Evolutionary conservation across 345 rosid genomes (phyloP), one percentile per base, ranked within the genome.

Genomic region (Citrus trifoliata): DNA sequence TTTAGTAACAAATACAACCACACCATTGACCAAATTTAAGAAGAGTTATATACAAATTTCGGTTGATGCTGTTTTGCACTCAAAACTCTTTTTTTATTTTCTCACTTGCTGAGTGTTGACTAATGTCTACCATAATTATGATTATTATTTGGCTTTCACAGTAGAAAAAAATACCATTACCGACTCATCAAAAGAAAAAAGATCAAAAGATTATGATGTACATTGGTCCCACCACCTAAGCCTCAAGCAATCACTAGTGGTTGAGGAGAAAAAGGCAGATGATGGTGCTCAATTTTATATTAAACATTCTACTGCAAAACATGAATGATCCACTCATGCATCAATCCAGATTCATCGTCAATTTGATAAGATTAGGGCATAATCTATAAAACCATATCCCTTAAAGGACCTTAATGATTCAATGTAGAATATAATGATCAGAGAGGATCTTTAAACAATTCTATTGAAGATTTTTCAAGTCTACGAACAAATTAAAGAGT

Each of bases 391-490:
- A 64, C n/a, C 51, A 64, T 76, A 65, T 76, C 46, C 4, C 79
- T 55, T 67, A 67, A 67, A 76, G 79, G 79, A 76, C 38, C 63
- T 66, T 56, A 67, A 76, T 30, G 63, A 75, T 69, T 53, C 63
- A 69, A 4, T 62, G 32, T 21, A 62, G 76, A 33, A 42, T 62
- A 70, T 51, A 75, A 48, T 75, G 60, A 76, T 63, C 14, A 30
- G 70, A 68, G 58, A 46, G 71, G 61, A 78, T 74, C 62, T 73
- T 30, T 63, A 10, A 68, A 38, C 61, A 61, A 69, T n/a, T 67
- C 5, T 6, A 69, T 38, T 9, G 21, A 62, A 51, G 75, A 73
- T 81, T 73, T 75, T 75, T 22, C 37, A 51, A 10, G 42, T 33
- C 71, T 55, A 22, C 55, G 56, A 69, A 24, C 3, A 27, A 71